A percentile compares a stretch with the other conserved stretches of the same genome.
phyloP scores from a whole-genome alignment of 768 basidiomycete genomes.

The Piloderma croceum region DNA sequence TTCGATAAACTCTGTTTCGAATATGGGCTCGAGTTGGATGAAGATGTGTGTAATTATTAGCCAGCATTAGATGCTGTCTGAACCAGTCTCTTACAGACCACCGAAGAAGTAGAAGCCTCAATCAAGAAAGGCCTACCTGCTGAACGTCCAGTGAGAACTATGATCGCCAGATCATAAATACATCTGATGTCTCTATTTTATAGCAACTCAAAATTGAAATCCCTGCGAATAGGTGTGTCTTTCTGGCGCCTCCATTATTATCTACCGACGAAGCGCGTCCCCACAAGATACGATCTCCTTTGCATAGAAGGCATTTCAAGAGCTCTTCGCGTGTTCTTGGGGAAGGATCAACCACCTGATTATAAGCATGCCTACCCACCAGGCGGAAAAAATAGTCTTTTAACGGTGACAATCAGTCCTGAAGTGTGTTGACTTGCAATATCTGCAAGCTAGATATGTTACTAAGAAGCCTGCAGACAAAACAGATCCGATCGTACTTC shows the following conservation, averaged over 20 bases:
- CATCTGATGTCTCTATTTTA: constrained; percentile 1
- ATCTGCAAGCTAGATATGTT: constrained; percentile 1
- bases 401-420: constrained; percentile 63
- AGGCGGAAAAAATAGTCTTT: constrained; percentile 56
- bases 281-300: constrained; percentile 97
- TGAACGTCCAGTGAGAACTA: constrained; percentile 64
- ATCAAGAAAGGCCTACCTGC: constrained; percentile 80
- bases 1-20: constrained; percentile 96
- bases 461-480: constrained; percentile 43
- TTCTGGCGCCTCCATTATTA: constrained; percentile 3
- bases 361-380: constrained; percentile 73
- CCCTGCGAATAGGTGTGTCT: constrained; percentile 83
- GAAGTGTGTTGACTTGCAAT: constrained; percentile 59
- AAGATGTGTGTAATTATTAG: constrained; percentile 67
- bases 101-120: constrained; percentile 76
- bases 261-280: constrained; percentile 8
- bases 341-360: constrained; percentile 55
- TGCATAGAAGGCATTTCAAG: constrained; percentile 95
- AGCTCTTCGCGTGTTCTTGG: constrained; percentile 78
- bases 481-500: constrained; percentile 83
- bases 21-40: constrained; percentile 95
- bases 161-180: constrained; percentile 1
- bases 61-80: constrained; percentile 1
- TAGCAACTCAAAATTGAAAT: constrained; percentile 98
- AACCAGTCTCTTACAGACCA: constrained; percentile 53